Percentiles rank a stretch among this genome's conserved stretches.
These are phyloP conservation scores for Melastoma malabathricum DNA, from an alignment of 345 rosid genomes.

Conservation along the genomic window DNA sequence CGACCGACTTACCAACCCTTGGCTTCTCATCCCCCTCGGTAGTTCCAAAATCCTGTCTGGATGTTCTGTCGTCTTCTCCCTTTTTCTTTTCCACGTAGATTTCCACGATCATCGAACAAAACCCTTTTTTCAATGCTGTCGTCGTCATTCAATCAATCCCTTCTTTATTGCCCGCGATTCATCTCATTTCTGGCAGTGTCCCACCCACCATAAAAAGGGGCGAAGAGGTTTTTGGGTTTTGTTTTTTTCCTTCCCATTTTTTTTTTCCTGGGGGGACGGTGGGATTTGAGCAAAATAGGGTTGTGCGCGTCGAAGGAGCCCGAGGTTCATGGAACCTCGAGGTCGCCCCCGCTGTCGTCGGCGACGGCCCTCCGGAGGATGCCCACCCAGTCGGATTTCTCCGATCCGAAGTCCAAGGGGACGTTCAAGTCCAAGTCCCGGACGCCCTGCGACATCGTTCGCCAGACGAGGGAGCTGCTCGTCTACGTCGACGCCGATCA, in stretches of 20 bases:
- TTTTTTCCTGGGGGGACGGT: neutral
- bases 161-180: neutral
- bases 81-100: no score
- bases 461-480: slow-evolving; percentile 86
- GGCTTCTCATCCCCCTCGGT: no score
- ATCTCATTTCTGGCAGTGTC: neutral
- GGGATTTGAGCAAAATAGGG: slow-evolving; percentile 6
- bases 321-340: slow-evolving; percentile 6
- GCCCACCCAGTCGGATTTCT: neutral
- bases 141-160: no score
- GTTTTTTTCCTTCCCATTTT: neutral
- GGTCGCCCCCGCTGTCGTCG: slow-evolving; percentile 3
- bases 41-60: no score
- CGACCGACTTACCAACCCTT: no score
- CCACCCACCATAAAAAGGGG: neutral
- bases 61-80: no score
- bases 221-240: neutral
- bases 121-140: no score
- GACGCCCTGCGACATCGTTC: slow-evolving; percentile 68
- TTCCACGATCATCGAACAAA: no score
- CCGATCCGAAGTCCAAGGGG: slow-evolving; percentile 49
- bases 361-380: neutral
- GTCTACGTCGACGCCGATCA: slow-evolving; percentile 26
- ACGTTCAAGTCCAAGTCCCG: slow-evolving; percentile 84
- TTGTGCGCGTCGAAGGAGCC: slow-evolving; percentile 7